Base-by-base conservation (phyloP, 2,329 filamentous ascomycete species). In the Penicillium griseofulvum region DNA sequence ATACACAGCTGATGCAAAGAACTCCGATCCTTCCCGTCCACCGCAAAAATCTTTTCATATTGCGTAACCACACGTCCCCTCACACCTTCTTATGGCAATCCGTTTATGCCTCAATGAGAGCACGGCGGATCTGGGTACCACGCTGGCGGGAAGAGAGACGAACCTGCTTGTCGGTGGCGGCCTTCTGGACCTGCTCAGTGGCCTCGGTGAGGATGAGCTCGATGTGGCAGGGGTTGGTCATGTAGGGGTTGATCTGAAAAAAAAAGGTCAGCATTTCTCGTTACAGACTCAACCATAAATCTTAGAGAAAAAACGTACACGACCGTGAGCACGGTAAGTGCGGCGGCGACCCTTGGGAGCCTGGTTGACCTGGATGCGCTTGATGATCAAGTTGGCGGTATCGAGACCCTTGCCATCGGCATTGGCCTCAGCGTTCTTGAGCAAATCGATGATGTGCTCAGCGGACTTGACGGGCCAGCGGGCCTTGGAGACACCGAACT, bases 321-420 rank as follows among this genome's bases (percentile, higher is more conserved):
- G 91, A 87, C 94, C 94, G 87, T 99, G 94, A 66, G 95, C 95
- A 87, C 94, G 92, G 90, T 99, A 99, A 77, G 94, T 99, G 80
- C 94, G 89, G 83, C 94, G 87, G 78, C 94, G 88, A 86, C 97
- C 93, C 89, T 97, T 97, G 75, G 94, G 94, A 71, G 94, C 95
- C 86, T 99, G 94, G 90, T 99, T 99, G 86, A 99, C 94, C 85
- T 99, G 94, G 83, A 99, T 99, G 89, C 97, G 95, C 90, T 97
- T 97, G 83, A 99, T 90, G 77, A 97, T 82, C 76, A 99, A 85
- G 86, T 95, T 95, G 82, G 87, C 88, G 76, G 92, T 97, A 82
- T 99, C 91, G 75, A 96, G 90, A 74, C 92, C 91, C 86, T 96
- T 96, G 80, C 90, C 89, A 73, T 96, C 92, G 78, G 91, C 91